A percentile compares a stretch with the other conserved stretches of the same genome.
These are phyloP conservation scores for Diaporthe citri DNA, from an alignment of 2,329 filamentous ascomycete genomes.

Conservation along the genomic window DNA sequence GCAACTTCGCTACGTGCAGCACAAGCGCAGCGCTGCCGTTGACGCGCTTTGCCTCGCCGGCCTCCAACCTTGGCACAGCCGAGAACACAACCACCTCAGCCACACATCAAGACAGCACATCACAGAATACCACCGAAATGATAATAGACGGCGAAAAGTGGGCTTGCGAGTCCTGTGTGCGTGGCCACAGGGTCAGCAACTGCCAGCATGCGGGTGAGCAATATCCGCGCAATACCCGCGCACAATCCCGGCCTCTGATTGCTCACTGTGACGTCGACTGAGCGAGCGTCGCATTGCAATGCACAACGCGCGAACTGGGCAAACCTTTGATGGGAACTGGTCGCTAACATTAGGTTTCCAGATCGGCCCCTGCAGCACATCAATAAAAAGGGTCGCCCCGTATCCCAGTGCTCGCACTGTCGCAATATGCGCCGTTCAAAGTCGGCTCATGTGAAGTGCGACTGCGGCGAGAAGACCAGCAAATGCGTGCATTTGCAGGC, in stretches of 20 bases:
- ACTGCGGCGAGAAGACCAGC: constrained; percentile 93
- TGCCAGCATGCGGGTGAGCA: constrained; percentile 93
- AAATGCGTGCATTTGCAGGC: constrained; percentile 73
- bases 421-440: constrained; percentile 96
- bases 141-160: constrained; percentile 96
- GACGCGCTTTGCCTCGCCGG: background rate
- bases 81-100: background rate
- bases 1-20: constrained; percentile 31
- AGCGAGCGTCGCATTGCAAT: constrained; percentile 32
- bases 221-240: constrained; percentile 47
- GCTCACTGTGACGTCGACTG: constrained; percentile 6
- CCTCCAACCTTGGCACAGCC: background rate
- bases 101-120: background rate
- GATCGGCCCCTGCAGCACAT: constrained; percentile 94
- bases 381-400: constrained; percentile 96
- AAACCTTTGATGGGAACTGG: background rate
- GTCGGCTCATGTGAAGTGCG: constrained; percentile 93
- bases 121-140: constrained; percentile 62
- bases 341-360: constrained; percentile 53
- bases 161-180: constrained; percentile 97
- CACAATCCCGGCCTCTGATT: constrained; percentile 7
- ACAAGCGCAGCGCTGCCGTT: background rate
- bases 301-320: constrained; percentile 9
- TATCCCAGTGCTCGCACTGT: constrained; percentile 98
- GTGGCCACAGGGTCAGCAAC: constrained; percentile 98